phyloP scores from a whole-genome alignment of 192 early-diverging fungal species.

The Coemansia guatemalensis region DNA sequence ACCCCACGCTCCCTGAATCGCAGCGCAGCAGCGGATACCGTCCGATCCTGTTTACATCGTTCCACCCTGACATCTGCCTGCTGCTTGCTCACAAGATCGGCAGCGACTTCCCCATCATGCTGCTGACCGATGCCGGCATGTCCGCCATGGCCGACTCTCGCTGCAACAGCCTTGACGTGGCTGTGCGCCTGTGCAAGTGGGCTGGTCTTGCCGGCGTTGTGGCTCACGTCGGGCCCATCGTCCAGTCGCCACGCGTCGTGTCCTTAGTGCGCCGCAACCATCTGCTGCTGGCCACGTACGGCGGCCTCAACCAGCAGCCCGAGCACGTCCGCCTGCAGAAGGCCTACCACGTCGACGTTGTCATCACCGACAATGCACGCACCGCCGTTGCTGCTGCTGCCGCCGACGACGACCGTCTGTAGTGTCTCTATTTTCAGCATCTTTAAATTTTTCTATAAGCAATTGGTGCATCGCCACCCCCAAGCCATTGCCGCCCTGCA shows the following conservation, averaged over 20 bases:
- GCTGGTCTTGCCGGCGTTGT: conserved; percentile 81
- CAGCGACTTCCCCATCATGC: conserved; percentile 81
- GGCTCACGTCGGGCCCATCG: conserved; percentile 66
- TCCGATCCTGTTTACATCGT: conserved; percentile 88
- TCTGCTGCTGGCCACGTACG: conserved; percentile 79
- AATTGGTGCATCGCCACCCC: no score
- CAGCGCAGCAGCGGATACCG: conserved; percentile 42
- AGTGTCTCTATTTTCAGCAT: not conserved
- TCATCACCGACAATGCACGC: conserved; percentile 74
- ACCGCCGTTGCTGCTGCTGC: conserved; percentile 50
- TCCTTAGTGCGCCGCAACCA: conserved; percentile 70
- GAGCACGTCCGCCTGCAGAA: conserved; percentile 70
- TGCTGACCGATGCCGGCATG: conserved; percentile 84
- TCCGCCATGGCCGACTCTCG: conserved; percentile 72
- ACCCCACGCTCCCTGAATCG: conserved; percentile 4
- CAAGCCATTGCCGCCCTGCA: not conserved
- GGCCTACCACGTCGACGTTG: conserved; percentile 80
- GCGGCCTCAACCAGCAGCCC: conserved; percentile 74
- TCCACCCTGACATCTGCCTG: conserved; percentile 87
- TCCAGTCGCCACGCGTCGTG: conserved; percentile 71
- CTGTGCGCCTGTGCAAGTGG: conserved; percentile 74
- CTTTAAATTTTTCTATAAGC: not conserved
- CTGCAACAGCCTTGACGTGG: conserved; percentile 76
- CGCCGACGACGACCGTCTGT: not conserved
- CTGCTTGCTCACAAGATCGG: conserved; percentile 84